A percentile compares a stretch with the other conserved stretches of the same genome.
Evolutionary conservation across 2,329 filamentous ascomycete species (phyloP).

Genomic region (Neophaeococcomyces aloes): DNA sequence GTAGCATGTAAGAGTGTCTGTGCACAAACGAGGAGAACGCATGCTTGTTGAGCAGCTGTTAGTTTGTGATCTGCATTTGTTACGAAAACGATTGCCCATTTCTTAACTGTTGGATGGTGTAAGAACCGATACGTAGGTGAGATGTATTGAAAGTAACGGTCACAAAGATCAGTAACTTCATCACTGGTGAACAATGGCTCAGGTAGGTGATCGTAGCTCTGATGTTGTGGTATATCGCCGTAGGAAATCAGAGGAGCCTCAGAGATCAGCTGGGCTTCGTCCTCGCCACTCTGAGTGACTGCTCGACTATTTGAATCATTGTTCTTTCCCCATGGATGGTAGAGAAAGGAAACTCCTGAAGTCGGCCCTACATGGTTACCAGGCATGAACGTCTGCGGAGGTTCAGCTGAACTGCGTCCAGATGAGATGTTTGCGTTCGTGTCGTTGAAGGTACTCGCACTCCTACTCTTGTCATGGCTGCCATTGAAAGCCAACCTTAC

Average conservation of each 20-base stretch:
- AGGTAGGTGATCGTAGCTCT: conserved; percentile 15
- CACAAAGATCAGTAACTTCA: conserved; percentile 31
- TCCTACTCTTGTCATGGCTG: background rate
- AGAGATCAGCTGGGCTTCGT: conserved; percentile 30
- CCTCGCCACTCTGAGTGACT: conserved; percentile 20
- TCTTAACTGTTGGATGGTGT: conserved; percentile 40
- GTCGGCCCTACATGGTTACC: conserved; percentile 42
- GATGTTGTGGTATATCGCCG: conserved; percentile 35
- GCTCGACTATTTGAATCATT: conserved; percentile 31
- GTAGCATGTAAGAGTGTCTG: conserved; percentile 16
- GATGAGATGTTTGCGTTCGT: conserved; percentile 2
- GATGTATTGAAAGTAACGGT: conserved; percentile 46
- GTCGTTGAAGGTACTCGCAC: background rate
- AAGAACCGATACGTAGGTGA: conserved; percentile 46
- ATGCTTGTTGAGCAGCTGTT: conserved; percentile 24
- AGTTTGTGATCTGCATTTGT: conserved; percentile 22
- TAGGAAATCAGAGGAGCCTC: conserved; percentile 22
- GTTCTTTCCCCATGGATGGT: conserved; percentile 55
- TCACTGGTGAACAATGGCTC: conserved; percentile 26
- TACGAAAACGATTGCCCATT: conserved; percentile 27
- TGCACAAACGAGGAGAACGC: conserved; percentile 27
- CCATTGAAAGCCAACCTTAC: background rate
- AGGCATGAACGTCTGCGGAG: conserved; percentile 25
- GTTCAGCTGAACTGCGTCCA: conserved; percentile 14
- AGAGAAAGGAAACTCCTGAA: conserved; percentile 41